These are phyloP conservation scores for Trichophaea hybrida DNA, from an alignment of 2,329 filamentous ascomycete genomes.

Conservation along the genomic window DNA sequence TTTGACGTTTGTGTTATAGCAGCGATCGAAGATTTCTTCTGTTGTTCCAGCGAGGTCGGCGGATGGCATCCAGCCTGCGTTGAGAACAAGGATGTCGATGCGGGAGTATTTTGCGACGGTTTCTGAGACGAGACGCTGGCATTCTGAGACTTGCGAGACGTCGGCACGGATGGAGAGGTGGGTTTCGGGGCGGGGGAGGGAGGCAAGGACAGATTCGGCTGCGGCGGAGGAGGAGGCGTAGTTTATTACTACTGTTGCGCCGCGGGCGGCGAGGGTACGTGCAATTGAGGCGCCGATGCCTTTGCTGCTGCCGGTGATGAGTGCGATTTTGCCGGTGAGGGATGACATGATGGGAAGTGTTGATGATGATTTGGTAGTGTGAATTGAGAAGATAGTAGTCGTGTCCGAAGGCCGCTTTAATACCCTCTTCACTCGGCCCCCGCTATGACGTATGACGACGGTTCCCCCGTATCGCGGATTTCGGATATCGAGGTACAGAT, in stretches of 20 bases:
- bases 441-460: too few species aligned
- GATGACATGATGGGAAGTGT: neutral
- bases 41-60: constrained; percentile 38
- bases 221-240: constrained; percentile 42
- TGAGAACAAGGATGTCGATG: constrained; percentile 46
- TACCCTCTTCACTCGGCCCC: too few species aligned
- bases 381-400: too few species aligned
- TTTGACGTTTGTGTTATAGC: constrained; percentile 43
- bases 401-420: too few species aligned
- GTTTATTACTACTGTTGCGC: constrained; percentile 52
- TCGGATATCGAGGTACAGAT: too few species aligned
- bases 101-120: constrained; percentile 39
- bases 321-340: constrained; percentile 40
- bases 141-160: constrained; percentile 35
- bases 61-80: constrained; percentile 41
- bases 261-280: constrained; percentile 51
- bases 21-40: constrained; percentile 39
- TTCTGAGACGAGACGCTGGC: constrained; percentile 38
- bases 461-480: too few species aligned
- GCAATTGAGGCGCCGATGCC: constrained; percentile 54
- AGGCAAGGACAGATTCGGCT: constrained; percentile 39
- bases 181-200: constrained; percentile 22
- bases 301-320: constrained; percentile 51
- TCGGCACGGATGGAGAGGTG: constrained; percentile 43
- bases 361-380: too few species aligned